These are phyloP conservation scores for Trametes cingulata DNA, from an alignment of 768 basidiomycete species.

Conservation along the genomic window DNA sequence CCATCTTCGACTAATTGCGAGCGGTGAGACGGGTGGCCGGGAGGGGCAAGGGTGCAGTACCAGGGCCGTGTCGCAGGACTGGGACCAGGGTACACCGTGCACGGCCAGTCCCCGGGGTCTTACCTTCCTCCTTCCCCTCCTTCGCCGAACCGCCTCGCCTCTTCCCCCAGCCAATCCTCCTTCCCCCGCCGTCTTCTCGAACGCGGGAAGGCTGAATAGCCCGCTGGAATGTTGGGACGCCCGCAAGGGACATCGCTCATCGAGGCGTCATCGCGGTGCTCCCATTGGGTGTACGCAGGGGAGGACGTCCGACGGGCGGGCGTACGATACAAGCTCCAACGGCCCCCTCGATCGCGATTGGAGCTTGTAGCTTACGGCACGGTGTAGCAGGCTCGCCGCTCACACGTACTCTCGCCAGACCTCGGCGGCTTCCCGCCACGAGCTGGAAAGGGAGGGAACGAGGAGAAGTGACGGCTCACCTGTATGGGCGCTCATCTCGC, in stretches of 20 bases:
- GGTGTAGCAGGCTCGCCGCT: background rate
- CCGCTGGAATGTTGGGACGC: background rate
- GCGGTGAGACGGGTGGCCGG: conserved; percentile 11
- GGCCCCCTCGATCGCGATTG: conserved; percentile 1
- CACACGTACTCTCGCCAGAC: background rate
- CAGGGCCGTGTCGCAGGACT: background rate
- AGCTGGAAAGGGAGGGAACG: background rate
- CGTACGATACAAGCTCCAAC: conserved; percentile 6
- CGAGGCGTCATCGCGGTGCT: conserved; percentile 8
- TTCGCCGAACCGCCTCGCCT: conserved; percentile 5
- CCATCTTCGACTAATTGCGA: background rate
- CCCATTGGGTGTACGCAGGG: conserved; percentile 1
- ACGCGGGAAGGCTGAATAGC: background rate
- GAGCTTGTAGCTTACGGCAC: conserved; percentile 12
- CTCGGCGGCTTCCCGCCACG: background rate
- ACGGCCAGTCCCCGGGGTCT: conserved; percentile 16
- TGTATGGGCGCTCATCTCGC: background rate
- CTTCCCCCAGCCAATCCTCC: conserved; percentile 1
- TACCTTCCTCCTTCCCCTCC: conserved; percentile 3
- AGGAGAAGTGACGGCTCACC: background rate
- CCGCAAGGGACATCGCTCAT: conserved; percentile 5
- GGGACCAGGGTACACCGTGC: background rate
- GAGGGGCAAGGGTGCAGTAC: background rate
- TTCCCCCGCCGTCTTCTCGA: conserved; percentile 10
- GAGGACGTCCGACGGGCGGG: background rate